phyloP scores from a whole-genome alignment of 2,329 filamentous ascomycete genomes.

The Penicillium sp. region DNA sequence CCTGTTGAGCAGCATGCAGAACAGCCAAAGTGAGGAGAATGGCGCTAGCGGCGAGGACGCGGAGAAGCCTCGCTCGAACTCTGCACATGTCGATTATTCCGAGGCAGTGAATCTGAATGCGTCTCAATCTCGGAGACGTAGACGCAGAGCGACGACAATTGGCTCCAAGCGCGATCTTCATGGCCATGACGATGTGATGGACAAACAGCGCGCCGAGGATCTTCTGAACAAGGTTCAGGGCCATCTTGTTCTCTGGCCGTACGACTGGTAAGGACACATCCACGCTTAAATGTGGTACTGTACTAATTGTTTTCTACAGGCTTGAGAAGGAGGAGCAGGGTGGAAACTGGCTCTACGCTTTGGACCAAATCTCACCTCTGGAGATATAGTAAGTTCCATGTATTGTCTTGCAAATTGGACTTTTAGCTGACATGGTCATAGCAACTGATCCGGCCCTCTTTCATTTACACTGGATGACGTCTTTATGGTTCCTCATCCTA shows the following conservation, averaged over 20 bases:
- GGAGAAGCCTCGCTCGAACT: conserved; percentile 30
- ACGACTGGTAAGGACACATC: conserved; percentile 64
- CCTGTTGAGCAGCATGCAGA: conserved; percentile 21
- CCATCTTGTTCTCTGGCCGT: conserved; percentile 84
- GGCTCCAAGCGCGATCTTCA: conserved; percentile 47
- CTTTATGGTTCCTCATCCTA: neutral
- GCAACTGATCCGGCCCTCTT: conserved; percentile 25
- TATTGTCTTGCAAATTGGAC: neutral
- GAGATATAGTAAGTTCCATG: conserved; percentile 70
- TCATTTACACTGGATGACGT: conserved; percentile 15
- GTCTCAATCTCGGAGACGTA: conserved; percentile 35
- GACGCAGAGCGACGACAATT: conserved; percentile 45
- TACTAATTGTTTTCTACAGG: conserved; percentile 41
- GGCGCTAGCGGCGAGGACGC: conserved; percentile 25
- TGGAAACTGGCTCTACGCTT: conserved; percentile 94
- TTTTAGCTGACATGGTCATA: conserved; percentile 20
- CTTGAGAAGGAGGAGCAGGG: conserved; percentile 83
- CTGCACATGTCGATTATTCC: conserved; percentile 37
- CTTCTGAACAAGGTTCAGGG: conserved; percentile 79
- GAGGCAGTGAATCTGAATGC: conserved; percentile 40
- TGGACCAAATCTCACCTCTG: conserved; percentile 90
- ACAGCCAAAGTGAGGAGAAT: conserved; percentile 25
- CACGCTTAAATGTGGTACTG: neutral
- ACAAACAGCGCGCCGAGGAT: conserved; percentile 71
- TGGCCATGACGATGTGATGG: conserved; percentile 69